Evolutionary conservation across 2,329 filamentous ascomycete species (phyloP), one percentile per base, ranked within the genome.

Genomic region (Aspergillus glaucus): DNA sequence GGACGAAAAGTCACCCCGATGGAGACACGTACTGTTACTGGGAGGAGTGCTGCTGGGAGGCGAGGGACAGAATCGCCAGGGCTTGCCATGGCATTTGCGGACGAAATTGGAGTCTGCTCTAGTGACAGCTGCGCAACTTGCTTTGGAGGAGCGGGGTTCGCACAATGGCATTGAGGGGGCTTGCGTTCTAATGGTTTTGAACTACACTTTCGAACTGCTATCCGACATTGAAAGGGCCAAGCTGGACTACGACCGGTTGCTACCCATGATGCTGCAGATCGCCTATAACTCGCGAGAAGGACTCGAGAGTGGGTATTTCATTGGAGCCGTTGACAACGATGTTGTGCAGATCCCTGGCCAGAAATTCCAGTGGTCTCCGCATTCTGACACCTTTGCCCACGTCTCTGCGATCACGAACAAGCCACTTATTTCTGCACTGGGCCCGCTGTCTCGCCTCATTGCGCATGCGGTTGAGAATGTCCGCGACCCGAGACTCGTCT

Each of bases 11-110:
- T 84, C 74, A 67, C 79, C 76, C 15, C 75, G 88, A 61, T 95
- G 89, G 89, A 85, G 89, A 66, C 90, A 95, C 66, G 69, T 90
- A 26, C 74, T 95, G n/a, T 79, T 91, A 4, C 78, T 95, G 7
- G 84, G 84, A 0, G 91, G 89, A 3, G 73, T 95, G 19, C 69
- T 95, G 50, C 79, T 92, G 62, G 89, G 88, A 7, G 85, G 91
- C 62, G 85, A 87, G 55, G 75, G 78, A 14, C 76, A 80, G 51
- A 79, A 84, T 37, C 72, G 82, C 42, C 77, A 79, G 50, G 79
- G 81, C n/a, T 67, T 90, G n/a, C 80, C 84, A 4, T 70, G 75
- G 28, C 68, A 76, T 45, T 75, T 92, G 64, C 78, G 84, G 42
- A 78, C 74, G 30, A 88, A 81, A 39, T 73, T 95, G 0, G 86